Percentiles rank a stretch among this genome's conserved stretches.
Conservation (phyloP, 139 green algal genomes). For the Chlorella sp. region DNA sequence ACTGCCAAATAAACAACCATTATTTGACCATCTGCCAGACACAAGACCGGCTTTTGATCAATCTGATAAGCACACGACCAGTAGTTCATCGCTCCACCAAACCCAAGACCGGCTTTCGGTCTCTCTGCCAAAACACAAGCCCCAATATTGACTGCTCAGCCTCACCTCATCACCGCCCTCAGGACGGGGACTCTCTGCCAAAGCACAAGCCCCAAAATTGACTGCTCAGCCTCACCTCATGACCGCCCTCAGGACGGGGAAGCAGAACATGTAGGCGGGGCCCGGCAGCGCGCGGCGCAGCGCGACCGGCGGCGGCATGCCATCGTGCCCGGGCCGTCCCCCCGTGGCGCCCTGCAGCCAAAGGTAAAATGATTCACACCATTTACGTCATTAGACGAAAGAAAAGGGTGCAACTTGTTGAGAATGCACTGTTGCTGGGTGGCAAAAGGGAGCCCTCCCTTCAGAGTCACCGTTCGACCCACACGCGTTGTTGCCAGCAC, state of each 20-base stretch:
- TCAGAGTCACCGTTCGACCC: too few relatives aligned
- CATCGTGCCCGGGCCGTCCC: conserved; percentile 8
- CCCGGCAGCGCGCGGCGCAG: conserved; percentile 52
- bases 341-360: conserved; percentile 8
- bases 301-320: neutral
- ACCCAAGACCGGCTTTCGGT: too few relatives aligned
- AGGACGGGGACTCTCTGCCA: conserved; percentile 75
- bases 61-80: too few relatives aligned
- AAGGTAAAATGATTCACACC: too few relatives aligned
- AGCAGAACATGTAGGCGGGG: conserved; percentile 78
- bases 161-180: conserved; percentile 41
- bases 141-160: neutral
- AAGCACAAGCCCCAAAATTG: neutral
- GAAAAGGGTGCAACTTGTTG: too few relatives aligned
- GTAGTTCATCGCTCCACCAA: too few relatives aligned
- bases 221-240: conserved; percentile 2
- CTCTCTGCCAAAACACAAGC: neutral
- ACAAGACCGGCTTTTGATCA: too few relatives aligned
- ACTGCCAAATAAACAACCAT: neutral
- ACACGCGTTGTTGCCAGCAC: too few relatives aligned
- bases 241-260: conserved; percentile 73
- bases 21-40: too few relatives aligned
- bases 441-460: too few relatives aligned
- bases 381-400: too few relatives aligned
- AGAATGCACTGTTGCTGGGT: too few relatives aligned